Evolutionary conservation across 164 flowering plant species (phyloP).

Genomic region (Nymphaea colorata): DNA sequence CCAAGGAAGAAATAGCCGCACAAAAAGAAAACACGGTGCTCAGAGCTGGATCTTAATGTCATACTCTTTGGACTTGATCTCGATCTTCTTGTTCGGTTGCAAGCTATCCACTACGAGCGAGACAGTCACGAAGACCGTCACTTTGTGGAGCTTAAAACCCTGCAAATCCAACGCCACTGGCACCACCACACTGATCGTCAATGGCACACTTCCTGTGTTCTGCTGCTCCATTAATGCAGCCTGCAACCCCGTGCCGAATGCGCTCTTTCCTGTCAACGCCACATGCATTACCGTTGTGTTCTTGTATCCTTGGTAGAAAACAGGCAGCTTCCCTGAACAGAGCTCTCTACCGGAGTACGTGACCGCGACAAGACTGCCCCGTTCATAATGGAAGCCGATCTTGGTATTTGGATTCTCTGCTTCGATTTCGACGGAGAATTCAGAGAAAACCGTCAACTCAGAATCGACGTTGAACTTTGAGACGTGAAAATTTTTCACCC

Average conservation of each 20-base stretch:
- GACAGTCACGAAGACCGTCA: conserved; percentile 29
- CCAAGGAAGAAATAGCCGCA: no score
- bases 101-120: conserved; percentile 42
- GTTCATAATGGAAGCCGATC: conserved; percentile 35
- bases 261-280: conserved; percentile 30
- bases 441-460: conserved; percentile 25
- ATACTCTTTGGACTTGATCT: conserved; percentile 27
- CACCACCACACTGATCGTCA: conserved; percentile 28
- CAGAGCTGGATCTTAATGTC: background rate
- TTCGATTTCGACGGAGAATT: conserved; percentile 24
- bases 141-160: conserved; percentile 12
- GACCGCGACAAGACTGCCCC: conserved; percentile 23
- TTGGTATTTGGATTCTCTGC: conserved; percentile 47
- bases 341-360: conserved; percentile 18
- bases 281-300: conserved; percentile 31
- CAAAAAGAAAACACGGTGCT: background rate
- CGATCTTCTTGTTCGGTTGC: conserved; percentile 27
- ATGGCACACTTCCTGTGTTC: conserved; percentile 29
- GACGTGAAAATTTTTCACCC: conserved; percentile 21
- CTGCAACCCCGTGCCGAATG: conserved; percentile 47
- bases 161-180: conserved; percentile 37
- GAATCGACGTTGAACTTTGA: conserved; percentile 21
- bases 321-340: conserved; percentile 41
- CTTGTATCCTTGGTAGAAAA: conserved; percentile 34
- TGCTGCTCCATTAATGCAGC: conserved; percentile 22